A percentile compares a stretch with the other conserved stretches of the same genome.
Evolutionary conservation across 1,284 basidiomycete genomes (phyloP).

Genomic region (Meripilus lineatus): DNA sequence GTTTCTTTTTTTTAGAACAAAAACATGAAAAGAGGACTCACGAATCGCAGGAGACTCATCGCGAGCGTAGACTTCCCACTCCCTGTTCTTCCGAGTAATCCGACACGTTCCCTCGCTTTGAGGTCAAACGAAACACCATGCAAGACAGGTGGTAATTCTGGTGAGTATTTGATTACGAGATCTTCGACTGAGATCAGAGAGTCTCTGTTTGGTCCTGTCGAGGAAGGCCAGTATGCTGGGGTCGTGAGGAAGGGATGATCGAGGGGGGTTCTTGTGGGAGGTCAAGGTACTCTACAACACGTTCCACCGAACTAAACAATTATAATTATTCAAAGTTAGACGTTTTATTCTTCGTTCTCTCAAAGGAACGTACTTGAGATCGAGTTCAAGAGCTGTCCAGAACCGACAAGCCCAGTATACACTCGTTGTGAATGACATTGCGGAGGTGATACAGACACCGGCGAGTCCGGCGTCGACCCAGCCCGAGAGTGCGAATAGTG

Average conservation of each 20-base stretch:
- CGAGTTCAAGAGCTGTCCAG: slow-evolving; percentile 55
- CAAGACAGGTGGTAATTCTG: slow-evolving; percentile 80
- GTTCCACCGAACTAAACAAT: slow-evolving; percentile 70
- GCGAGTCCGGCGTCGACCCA: slow-evolving; percentile 71
- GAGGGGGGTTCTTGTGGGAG: slow-evolving; percentile 84
- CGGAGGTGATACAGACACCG: slow-evolving; percentile 81
- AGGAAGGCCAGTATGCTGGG: slow-evolving; percentile 87
- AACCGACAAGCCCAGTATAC: slow-evolving; percentile 72
- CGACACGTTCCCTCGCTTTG: slow-evolving; percentile 62
- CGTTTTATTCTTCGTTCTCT: not conserved
- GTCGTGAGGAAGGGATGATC: slow-evolving; percentile 59
- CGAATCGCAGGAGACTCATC: slow-evolving; percentile 84
- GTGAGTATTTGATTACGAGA: slow-evolving; percentile 77
- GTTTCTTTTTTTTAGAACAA: no score
- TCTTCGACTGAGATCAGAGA: slow-evolving; percentile 49
- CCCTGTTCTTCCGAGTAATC: slow-evolving; percentile 73
- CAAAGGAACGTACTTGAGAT: slow-evolving; percentile 49
- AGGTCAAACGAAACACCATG: slow-evolving; percentile 68
- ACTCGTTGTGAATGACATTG: slow-evolving; percentile 53
- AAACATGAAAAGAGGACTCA: slow-evolving; percentile 28
- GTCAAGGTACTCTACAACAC: slow-evolving; percentile 84
- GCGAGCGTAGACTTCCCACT: slow-evolving; percentile 82
- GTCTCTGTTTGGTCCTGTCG: slow-evolving; percentile 43
- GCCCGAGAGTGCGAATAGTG: slow-evolving; percentile 69
- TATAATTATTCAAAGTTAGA: not conserved